phyloP scores from a whole-genome alignment of 768 basidiomycete genomes.

The Roridomyces roridus region DNA sequence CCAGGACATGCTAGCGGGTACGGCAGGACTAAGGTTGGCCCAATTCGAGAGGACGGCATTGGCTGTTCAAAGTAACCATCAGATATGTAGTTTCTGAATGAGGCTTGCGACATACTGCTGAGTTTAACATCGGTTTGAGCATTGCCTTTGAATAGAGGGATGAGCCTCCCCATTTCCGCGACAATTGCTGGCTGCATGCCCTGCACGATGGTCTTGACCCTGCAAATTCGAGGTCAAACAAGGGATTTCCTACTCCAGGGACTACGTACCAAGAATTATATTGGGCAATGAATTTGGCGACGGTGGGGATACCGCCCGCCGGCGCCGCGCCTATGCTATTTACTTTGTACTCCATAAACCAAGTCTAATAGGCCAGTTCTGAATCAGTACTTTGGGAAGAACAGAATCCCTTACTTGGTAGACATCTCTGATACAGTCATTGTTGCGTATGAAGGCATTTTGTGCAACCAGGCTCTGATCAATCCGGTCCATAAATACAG shows the following conservation, averaged over 20 bases:
- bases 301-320: background rate
- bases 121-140: background rate
- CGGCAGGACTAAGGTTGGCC: background rate
- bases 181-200: background rate
- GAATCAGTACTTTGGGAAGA: background rate
- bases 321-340: no score
- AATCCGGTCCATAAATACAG: background rate
- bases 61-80: background rate
- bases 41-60: slow-evolving; percentile 1
- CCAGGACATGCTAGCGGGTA: background rate
- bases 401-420: background rate
- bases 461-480: background rate
- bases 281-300: background rate
- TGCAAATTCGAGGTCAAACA: background rate
- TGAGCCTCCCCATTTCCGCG: slow-evolving; percentile 4
- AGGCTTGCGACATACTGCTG: background rate
- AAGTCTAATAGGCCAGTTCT: background rate
- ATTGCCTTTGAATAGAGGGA: background rate
- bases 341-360: background rate
- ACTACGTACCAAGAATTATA: slow-evolving; percentile 1
- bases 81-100: background rate
- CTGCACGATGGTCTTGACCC: background rate
- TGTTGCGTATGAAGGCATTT: background rate
- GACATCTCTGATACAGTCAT: background rate
- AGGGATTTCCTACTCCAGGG: background rate